phyloP scores from a whole-genome alignment of 1,284 basidiomycete genomes.

The Fistulinella cinereoalba region DNA sequence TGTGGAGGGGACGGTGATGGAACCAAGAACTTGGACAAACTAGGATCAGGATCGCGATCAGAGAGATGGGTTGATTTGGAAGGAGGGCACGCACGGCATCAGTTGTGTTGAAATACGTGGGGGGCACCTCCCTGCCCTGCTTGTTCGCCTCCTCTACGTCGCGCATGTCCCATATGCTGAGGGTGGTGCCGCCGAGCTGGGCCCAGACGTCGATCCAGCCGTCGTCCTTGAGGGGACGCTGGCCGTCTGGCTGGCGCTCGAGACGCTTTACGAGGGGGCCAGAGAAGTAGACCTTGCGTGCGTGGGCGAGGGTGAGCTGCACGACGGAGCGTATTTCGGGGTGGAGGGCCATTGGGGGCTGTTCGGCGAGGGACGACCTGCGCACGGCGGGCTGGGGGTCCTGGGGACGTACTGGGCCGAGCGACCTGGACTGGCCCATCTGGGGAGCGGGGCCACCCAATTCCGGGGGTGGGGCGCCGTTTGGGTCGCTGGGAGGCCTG shows the following conservation, averaged over 20 bases:
- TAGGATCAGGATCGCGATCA: constrained; percentile 34
- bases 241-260: constrained; percentile 75
- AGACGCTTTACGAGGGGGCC: constrained; percentile 73
- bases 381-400: constrained; percentile 13
- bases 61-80: background rate
- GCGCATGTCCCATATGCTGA: constrained; percentile 89
- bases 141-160: constrained; percentile 79
- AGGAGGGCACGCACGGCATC: constrained; percentile 64
- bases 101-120: constrained; percentile 82
- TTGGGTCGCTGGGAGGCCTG: constrained; percentile 10
- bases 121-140: constrained; percentile 79
- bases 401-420: constrained; percentile 24
- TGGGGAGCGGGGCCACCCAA: constrained; percentile 22
- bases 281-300: constrained; percentile 78
- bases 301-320: constrained; percentile 63
- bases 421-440: constrained; percentile 34
- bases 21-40: constrained; percentile 73
- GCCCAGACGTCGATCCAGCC: constrained; percentile 95
- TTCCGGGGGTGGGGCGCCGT: constrained; percentile 13
- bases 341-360: constrained; percentile 44
- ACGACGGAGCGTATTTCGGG: constrained; percentile 78
- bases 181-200: constrained; percentile 88
- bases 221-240: constrained; percentile 68
- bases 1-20: constrained; percentile 60
- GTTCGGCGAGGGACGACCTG: constrained; percentile 22